Evolutionary conservation across 1,284 basidiomycete genomes (phyloP), one percentile per base, ranked within the genome.

Genomic region (Farysia itapuensis): DNA sequence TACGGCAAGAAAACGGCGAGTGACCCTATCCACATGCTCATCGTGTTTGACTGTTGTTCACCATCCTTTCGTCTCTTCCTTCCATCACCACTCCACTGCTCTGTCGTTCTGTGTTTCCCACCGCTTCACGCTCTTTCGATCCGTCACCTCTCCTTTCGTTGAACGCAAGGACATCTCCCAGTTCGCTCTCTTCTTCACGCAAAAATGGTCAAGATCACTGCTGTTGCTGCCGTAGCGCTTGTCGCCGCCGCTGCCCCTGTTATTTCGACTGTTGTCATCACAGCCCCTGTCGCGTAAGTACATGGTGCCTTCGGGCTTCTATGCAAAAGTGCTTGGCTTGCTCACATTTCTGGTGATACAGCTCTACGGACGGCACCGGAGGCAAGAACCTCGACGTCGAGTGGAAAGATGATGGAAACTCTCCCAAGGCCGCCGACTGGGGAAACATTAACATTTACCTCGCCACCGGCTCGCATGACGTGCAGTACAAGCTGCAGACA

Each of bases 401-500:
- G 39, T 72, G 70, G 70, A 44, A 56, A 26, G 70, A 72, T 42
- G 60, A 72, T 39, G 58, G 59, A 54, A 53, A 57, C 42, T 16
- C 50, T 13, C 70, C 70, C 25, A 46, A 39, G 24, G 33, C 30
- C 20, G 31, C 45, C 22, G 50, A 52, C 42, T 72, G 68, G 68
- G 70, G 66, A 16, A 41, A 38, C 18, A 26, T 68, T 52, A 71
- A 68, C 65, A 56, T 72, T 39, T 72, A 33, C 47, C 66, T 72
- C 31, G 66, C 66, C 43, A 59, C 59, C 16, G 70, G 70, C 22
- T 58, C 59, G 16, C 51, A 52, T 24, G 50, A 61, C 28, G 64
- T 64, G 20, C 70, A 72, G 50, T 72, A 40, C 65, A 69, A 67
- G 59, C 45, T 72, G 34, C 63, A 72, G 44, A 41, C 47, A 20